These are phyloP conservation scores for Pontederia crassipes DNA, from an alignment of 176 grass and related monocot species.

Conservation along the genomic window DNA sequence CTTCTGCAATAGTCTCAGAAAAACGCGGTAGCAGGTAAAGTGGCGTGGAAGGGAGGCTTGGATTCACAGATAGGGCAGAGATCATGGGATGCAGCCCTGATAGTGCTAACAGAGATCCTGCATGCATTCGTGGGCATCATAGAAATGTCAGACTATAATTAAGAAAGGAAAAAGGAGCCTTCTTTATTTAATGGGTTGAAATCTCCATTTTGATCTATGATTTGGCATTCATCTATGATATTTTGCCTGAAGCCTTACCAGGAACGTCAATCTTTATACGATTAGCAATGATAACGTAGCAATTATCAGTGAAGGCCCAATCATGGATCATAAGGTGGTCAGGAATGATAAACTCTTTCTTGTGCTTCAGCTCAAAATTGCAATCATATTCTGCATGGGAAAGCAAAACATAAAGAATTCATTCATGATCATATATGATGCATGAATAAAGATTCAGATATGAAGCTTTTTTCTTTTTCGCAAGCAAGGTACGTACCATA, in stretches of 20 bases:
- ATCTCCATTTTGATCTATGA: too few relatives aligned
- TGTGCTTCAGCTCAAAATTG: conserved; percentile 44
- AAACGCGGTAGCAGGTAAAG: conserved; percentile 80
- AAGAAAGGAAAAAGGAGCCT: too few relatives aligned
- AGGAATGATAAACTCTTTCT: conserved; percentile 65
- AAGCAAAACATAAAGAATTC: not conserved
- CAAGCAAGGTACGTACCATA: conserved; percentile 27
- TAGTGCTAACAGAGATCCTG: conserved; percentile 67
- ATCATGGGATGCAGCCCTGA: conserved; percentile 84
- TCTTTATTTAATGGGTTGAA: too few relatives aligned
- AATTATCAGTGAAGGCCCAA: conserved; percentile 75
- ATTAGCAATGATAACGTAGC: conserved; percentile 75
- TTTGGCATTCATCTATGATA: too few relatives aligned
- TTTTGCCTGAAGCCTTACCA: conserved; percentile 23
- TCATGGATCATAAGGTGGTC: conserved; percentile 97
- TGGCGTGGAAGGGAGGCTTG: conserved; percentile 46
- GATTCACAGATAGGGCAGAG: conserved; percentile 54
- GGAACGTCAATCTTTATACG: conserved; percentile 80
- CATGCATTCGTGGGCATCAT: not conserved
- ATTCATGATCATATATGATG: not conserved
- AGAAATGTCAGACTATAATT: not conserved
- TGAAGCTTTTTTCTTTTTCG: not conserved
- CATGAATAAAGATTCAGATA: not conserved
- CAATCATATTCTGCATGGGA: conserved; percentile 52
- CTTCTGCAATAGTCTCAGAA: conserved; percentile 11